A percentile compares a stretch with the other conserved stretches of the same genome.
Evolutionary conservation across 1,284 basidiomycete genomes (phyloP).

Genomic region (Leccinum huronense): DNA sequence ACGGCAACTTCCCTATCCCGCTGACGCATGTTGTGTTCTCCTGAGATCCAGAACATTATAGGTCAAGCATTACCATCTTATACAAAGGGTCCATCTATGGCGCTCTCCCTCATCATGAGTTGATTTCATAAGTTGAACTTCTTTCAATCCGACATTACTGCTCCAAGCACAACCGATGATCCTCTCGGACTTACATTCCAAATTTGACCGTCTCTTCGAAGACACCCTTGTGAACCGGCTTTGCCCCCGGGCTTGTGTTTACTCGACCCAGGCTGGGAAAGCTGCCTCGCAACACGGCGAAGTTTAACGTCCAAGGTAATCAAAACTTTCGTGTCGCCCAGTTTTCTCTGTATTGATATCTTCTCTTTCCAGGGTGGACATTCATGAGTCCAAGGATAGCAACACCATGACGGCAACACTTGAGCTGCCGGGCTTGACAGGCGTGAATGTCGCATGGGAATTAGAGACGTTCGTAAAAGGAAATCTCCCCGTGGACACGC

Average conservation of each 20-base stretch:
- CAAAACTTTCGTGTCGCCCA: too few relatives aligned
- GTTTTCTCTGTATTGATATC: neutral
- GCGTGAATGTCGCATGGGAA: conserved; percentile 24
- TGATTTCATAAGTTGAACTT: too few relatives aligned
- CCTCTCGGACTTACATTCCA: conserved; percentile 1
- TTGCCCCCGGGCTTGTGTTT: neutral
- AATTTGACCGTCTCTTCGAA: conserved; percentile 18
- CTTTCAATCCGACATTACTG: neutral
- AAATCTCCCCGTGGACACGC: conserved; percentile 23
- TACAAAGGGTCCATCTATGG: conserved; percentile 9
- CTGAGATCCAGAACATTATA: conserved; percentile 10
- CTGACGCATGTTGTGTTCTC: neutral
- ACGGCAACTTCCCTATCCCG: neutral
- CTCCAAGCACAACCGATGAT: neutral
- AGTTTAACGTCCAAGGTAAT: too few relatives aligned
- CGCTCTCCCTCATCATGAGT: neutral
- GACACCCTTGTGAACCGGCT: neutral
- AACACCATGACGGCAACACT: conserved; percentile 37
- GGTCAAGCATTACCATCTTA: conserved; percentile 6
- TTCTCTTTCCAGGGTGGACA: conserved; percentile 30
- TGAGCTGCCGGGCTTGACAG: conserved; percentile 31
- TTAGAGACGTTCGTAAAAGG: conserved; percentile 12
- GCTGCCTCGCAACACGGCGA: too few relatives aligned
- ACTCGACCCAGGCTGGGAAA: too few relatives aligned
- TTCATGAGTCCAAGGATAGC: conserved; percentile 36